Conservation (phyloP, 2,329 filamentous ascomycete genomes). For the Fusarium algeriense region DNA sequence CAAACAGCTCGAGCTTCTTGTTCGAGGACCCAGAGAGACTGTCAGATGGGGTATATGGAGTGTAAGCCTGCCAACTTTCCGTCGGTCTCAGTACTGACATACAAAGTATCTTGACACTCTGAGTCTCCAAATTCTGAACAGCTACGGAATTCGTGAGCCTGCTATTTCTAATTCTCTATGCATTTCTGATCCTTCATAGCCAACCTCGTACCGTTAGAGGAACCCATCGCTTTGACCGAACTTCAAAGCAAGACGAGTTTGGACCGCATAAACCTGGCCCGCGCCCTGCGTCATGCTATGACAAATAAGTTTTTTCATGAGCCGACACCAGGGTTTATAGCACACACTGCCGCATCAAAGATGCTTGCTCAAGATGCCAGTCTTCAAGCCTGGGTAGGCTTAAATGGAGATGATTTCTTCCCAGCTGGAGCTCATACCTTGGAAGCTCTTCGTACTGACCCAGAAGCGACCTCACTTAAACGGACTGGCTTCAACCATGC, state of each 20-base stretch:
- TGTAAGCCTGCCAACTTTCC: constrained; percentile 51
- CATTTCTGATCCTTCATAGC: constrained; percentile 50
- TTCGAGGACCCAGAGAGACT: constrained; percentile 63
- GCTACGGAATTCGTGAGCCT: constrained; percentile 61
- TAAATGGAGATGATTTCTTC: constrained; percentile 67
- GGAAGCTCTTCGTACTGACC: constrained; percentile 58
- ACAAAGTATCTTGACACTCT: constrained; percentile 63
- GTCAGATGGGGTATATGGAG: constrained; percentile 66
- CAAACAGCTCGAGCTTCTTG: constrained; percentile 60
- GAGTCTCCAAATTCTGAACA: constrained; percentile 64
- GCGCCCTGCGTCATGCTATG: constrained; percentile 68
- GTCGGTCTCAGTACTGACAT: constrained; percentile 21
- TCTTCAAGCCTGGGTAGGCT: constrained; percentile 67
- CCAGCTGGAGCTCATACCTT: constrained; percentile 62
- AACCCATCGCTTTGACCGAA: constrained; percentile 59
- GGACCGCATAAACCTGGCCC: constrained; percentile 63
- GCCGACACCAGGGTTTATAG: constrained; percentile 61
- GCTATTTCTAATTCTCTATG: neutral
- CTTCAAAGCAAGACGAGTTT: constrained; percentile 60
- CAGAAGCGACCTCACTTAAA: constrained; percentile 62
- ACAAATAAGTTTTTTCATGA: constrained; percentile 69
- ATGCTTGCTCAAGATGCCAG: constrained; percentile 61
- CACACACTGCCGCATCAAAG: constrained; percentile 67
- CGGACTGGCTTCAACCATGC: constrained; percentile 65
- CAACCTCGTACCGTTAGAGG: constrained; percentile 62